Conservation (phyloP, 805 yeast genomes). For the Vanderwaltozyma yarrowii region DNA sequence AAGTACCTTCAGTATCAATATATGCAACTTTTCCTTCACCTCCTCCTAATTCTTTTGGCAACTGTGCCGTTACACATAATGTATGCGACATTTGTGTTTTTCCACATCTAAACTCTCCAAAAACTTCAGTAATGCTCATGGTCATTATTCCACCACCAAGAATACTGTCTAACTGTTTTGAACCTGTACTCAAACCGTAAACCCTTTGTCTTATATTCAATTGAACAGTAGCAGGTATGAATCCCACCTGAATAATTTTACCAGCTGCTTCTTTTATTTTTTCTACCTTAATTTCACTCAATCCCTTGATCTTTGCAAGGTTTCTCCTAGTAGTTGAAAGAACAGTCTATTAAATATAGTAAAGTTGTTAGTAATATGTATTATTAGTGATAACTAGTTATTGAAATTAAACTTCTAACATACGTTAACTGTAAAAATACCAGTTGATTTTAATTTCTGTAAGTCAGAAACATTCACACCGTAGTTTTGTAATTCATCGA, state of each 20-base stretch:
- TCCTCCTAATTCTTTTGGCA: conserved; percentile 63
- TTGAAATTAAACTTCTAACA: conserved; percentile 15
- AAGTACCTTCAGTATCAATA: conserved; percentile 76
- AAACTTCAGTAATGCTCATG: conserved; percentile 68
- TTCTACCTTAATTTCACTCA: conserved; percentile 70
- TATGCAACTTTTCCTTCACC: conserved; percentile 75
- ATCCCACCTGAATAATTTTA: conserved; percentile 54
- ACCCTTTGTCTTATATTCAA: conserved; percentile 55
- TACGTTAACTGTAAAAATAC: conserved; percentile 58
- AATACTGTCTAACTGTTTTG: conserved; percentile 55
- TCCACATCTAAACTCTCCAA: conserved; percentile 75
- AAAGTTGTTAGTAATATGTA: neutral
- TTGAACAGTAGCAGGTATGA: conserved; percentile 64
- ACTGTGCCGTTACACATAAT: conserved; percentile 63
- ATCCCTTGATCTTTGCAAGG: conserved; percentile 54
- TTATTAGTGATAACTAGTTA: neutral
- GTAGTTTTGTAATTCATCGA: conserved; percentile 48
- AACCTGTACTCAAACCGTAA: conserved; percentile 59
- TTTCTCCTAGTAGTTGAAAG: conserved; percentile 56
- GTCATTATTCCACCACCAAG: conserved; percentile 72
- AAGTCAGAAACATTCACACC: conserved; percentile 70
- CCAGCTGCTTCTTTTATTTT: conserved; percentile 66
- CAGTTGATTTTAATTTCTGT: conserved; percentile 54
- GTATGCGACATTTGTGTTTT: conserved; percentile 79
- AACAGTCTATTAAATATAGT: conserved; percentile 30